Conservation (phyloP, 371 early-diverging fungal genomes). For the Caulochytrium protostelioides region DNA sequence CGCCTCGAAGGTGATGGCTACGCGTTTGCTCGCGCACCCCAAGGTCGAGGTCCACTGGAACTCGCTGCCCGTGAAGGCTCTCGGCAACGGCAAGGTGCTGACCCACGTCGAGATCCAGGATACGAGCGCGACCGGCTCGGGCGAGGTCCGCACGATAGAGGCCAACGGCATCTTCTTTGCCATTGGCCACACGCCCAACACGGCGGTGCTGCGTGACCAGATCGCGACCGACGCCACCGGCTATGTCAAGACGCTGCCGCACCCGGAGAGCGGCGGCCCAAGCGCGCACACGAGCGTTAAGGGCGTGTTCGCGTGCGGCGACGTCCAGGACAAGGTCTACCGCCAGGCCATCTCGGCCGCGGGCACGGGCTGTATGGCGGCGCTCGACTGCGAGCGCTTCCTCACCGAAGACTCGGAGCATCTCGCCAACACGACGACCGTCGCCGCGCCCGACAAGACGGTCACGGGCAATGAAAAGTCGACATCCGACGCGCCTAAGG, state of each 20-base stretch:
- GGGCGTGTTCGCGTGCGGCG: conserved; percentile 47
- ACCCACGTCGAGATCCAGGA: conserved; percentile 12
- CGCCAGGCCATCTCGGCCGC: conserved; percentile 46
- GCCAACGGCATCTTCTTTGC: conserved; percentile 46
- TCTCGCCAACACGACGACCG: no score
- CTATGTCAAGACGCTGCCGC: conserved; percentile 23
- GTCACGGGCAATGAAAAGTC: no score
- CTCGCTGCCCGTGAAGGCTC: conserved; percentile 24
- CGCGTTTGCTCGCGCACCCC: conserved; percentile 19
- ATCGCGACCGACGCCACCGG: conserved; percentile 25
- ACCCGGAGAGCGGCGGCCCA: no score
- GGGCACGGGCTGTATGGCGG: no score
- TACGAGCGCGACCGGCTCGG: conserved; percentile 6
- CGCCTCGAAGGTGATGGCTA: conserved; percentile 35
- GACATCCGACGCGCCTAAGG: no score
- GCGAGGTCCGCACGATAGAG: conserved; percentile 16
- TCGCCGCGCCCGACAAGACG: no score
- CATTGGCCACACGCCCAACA: conserved; percentile 39
- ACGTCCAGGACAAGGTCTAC: conserved; percentile 41
- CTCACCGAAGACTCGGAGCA: no score
- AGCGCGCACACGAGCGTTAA: conserved; percentile 23
- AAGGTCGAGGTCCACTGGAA: conserved; percentile 37
- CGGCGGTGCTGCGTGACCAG: conserved; percentile 10
- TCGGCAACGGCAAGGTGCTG: conserved; percentile 20
- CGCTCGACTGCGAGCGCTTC: no score